Evolutionary conservation across 768 basidiomycete genomes (phyloP).

Genomic region (Pleurotus cornucopiae): DNA sequence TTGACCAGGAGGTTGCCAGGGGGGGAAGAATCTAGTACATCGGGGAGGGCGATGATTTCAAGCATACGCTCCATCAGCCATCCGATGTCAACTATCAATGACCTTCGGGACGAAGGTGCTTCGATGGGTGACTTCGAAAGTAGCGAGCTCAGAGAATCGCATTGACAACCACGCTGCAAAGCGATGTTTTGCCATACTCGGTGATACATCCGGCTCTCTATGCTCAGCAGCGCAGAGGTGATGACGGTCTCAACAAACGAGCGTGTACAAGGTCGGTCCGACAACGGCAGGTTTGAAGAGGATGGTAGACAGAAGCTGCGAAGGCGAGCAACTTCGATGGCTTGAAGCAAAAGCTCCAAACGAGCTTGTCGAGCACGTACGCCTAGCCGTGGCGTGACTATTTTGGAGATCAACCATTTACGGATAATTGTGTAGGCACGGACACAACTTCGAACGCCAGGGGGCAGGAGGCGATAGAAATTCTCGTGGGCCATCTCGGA

Average conservation of each 20-base stretch:
- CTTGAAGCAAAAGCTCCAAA: slow-evolving; percentile 68
- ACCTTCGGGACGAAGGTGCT: slow-evolving; percentile 39
- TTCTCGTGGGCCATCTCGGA: slow-evolving; percentile 67
- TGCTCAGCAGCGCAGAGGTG: slow-evolving; percentile 70
- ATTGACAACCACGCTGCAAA: slow-evolving; percentile 50
- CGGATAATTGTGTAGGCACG: slow-evolving; percentile 73
- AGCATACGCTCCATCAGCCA: slow-evolving; percentile 82
- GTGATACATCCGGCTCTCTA: slow-evolving; percentile 73
- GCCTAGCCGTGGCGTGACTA: slow-evolving; percentile 63
- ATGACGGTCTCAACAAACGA: slow-evolving; percentile 80
- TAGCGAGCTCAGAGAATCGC: slow-evolving; percentile 57
- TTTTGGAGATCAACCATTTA: slow-evolving; percentile 73
- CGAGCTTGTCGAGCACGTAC: slow-evolving; percentile 60
- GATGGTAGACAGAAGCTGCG: slow-evolving; percentile 43
- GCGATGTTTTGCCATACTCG: slow-evolving; percentile 80
- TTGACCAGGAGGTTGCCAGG: slow-evolving; percentile 65
- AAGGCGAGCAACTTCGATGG: slow-evolving; percentile 69
- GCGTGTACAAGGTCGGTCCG: slow-evolving; percentile 62
- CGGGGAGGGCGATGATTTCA: slow-evolving; percentile 73
- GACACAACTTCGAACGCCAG: slow-evolving; percentile 70
- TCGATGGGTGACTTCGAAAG: slow-evolving; percentile 48
- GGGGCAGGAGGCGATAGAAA: slow-evolving; percentile 71
- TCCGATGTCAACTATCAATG: slow-evolving; percentile 70
- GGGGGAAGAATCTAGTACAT: slow-evolving; percentile 54
- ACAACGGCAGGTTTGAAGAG: slow-evolving; percentile 26